Evolutionary conservation across 2,329 filamentous ascomycete species (phyloP), one percentile per base, ranked within the genome.

Genomic region (Pseudopithomyces maydicus): DNA sequence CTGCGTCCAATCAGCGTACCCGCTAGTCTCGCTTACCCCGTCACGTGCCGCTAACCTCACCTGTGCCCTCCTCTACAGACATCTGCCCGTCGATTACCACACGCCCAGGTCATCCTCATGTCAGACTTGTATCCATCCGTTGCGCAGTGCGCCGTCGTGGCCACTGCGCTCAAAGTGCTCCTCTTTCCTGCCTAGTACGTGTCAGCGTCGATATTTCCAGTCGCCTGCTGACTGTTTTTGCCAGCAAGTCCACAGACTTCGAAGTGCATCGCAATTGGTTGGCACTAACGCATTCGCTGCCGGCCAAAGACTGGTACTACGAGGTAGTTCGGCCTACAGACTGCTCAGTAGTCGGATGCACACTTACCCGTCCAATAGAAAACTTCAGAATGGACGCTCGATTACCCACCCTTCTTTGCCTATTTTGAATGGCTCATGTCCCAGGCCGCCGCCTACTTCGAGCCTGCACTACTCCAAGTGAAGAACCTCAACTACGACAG

Each of bases 241-340:
- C 56, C 77, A 97, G 93, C 82, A 97, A 96, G 83, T 99, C 95
- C 6, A 99, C 95, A 67, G 95, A 99, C 77, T 99, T 99, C 71
- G 95, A 99, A 78, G 95, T 99, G 54, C 95, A 99, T 79, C 89
- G 95, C 64, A 99, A 99, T 81, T 99, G 95, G 95, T 87, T 99
- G 39, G 95, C 95, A 62, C 92, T 98, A 67, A 98, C 95, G 4
- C 84, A 97, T 78, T 96, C 90, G 59, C 84, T 98, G 19, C 91
- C 94, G 2, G 79, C 93, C 49, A 87, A 90, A 76, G 83, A 96
- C 66, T 99, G 95, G 95, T 99, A 99, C 79, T 93, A 89, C 73
- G 95, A 99, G 79, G 86, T 88, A 72, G 62, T 60, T 48, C 52
- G 14, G 11, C 15, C 12, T 41, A 11, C 20, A 17, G 38, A 7